Evolutionary conservation across 768 basidiomycete species (phyloP).

Genomic region (Tephrocybe sp.): DNA sequence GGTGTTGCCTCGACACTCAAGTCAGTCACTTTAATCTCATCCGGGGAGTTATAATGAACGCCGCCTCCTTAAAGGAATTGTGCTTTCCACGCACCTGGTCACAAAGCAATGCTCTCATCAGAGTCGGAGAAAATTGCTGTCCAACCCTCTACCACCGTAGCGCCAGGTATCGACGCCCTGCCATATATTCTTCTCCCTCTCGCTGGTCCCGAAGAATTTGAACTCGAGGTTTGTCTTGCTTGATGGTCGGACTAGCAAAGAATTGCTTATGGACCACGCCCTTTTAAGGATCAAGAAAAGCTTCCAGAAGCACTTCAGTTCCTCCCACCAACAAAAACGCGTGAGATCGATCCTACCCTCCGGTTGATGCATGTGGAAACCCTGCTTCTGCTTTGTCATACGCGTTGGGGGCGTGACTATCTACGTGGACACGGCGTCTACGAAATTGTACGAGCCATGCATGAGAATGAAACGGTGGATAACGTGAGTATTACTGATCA

Average conservation of each 20-base stretch:
- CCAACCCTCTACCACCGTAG: conserved; percentile 51
- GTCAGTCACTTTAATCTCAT: conserved; percentile 35
- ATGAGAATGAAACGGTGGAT: conserved; percentile 77
- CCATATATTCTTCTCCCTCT: conserved; percentile 86
- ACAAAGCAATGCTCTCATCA: conserved; percentile 66
- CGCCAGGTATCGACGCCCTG: conserved; percentile 81
- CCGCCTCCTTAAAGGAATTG: conserved; percentile 58
- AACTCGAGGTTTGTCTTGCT: conserved; percentile 64
- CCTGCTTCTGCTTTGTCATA: conserved; percentile 83
- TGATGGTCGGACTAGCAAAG: not conserved
- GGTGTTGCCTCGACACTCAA: conserved; percentile 88
- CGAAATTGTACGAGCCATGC: conserved; percentile 74
- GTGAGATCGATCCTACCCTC: conserved; percentile 75
- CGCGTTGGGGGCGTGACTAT: conserved; percentile 82
- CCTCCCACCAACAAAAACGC: conserved; percentile 77
- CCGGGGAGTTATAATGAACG: not conserved
- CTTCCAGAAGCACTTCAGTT: conserved; percentile 85
- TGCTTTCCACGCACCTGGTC: conserved; percentile 63
- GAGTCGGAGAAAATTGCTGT: conserved; percentile 57
- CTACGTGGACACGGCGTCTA: conserved; percentile 82
- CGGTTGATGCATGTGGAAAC: conserved; percentile 88
- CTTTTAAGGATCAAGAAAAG: conserved; percentile 76
- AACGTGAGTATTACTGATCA: conserved; percentile 43
- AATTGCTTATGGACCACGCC: not conserved
- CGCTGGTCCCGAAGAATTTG: conserved; percentile 93